These are phyloP conservation scores for Roridomyces roridus DNA, from an alignment of 768 basidiomycete genomes.

Conservation along the genomic window DNA sequence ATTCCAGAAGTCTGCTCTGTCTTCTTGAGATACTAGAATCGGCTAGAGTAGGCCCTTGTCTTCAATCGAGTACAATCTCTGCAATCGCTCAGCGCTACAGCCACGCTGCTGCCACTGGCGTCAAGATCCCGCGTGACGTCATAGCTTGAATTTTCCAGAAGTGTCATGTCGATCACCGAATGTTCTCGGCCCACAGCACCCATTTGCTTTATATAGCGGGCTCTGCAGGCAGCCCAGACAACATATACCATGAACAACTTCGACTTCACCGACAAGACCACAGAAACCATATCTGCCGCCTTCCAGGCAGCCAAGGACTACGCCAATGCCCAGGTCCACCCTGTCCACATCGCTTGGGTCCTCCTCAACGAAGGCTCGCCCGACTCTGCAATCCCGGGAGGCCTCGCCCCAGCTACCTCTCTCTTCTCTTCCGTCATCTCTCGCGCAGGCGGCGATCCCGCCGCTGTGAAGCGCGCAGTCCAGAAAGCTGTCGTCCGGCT, in stretches of 20 bases:
- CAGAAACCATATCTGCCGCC: slow-evolving; percentile 70
- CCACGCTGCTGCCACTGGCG: too few relatives aligned
- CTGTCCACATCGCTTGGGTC: slow-evolving; percentile 82
- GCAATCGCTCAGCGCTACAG: too few relatives aligned
- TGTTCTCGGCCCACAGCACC: too few relatives aligned
- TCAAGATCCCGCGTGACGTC: too few relatives aligned
- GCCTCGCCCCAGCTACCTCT: slow-evolving; percentile 47
- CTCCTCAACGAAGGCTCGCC: slow-evolving; percentile 73
- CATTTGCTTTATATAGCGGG: too few relatives aligned
- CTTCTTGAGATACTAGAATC: too few relatives aligned
- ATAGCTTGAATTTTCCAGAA: too few relatives aligned
- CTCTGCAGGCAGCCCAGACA: too few relatives aligned
- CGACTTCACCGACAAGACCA: slow-evolving; percentile 88
- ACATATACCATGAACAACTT: slow-evolving; percentile 62
- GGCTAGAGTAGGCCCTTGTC: too few relatives aligned
- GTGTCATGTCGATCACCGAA: too few relatives aligned
- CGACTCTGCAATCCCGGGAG: slow-evolving; percentile 42
- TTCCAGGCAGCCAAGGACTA: slow-evolving; percentile 86
- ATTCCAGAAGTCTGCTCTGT: too few relatives aligned
- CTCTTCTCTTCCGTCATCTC: slow-evolving; percentile 82
- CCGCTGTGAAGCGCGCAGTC: slow-evolving; percentile 68
- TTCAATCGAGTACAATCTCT: too few relatives aligned
- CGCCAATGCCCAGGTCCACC: slow-evolving; percentile 69
- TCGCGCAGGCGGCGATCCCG: slow-evolving; percentile 85
- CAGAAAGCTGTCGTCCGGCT: slow-evolving; percentile 82